Evolutionary conservation across 139 green algal genomes (phyloP).

Genomic region (Monoraphidium neglectum): DNA sequence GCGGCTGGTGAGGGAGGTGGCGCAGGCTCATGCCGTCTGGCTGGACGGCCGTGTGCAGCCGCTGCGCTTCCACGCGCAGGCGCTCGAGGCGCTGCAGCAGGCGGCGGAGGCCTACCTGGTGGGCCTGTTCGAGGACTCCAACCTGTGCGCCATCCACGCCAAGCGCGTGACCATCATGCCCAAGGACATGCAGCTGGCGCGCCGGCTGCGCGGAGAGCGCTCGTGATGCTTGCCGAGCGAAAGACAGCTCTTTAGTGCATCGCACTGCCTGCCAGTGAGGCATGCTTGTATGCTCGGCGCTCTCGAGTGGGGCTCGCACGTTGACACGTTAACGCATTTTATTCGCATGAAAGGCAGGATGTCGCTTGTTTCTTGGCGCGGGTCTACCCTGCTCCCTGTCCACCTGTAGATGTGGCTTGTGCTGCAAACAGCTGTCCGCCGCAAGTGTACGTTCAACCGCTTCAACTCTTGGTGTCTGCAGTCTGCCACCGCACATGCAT

Average conservation of each 20-base stretch:
- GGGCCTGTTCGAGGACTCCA: constrained; percentile 96
- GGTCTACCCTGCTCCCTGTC: no score
- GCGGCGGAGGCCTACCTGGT: constrained; percentile 99
- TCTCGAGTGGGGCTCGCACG: neutral
- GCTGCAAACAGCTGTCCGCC: no score
- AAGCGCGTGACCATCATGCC: constrained; percentile 98
- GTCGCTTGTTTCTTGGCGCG: no score
- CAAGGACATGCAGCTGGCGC: constrained; percentile 72
- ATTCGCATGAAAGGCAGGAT: no score
- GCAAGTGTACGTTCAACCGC: no score
- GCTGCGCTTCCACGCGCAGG: no score
- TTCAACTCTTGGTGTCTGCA: no score
- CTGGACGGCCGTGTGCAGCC: no score
- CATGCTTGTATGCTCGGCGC: neutral
- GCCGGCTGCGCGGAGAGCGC: constrained; percentile 54
- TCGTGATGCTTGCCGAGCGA: no score
- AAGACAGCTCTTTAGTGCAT: neutral
- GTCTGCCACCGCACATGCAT: no score
- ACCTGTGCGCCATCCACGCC: constrained; percentile 88
- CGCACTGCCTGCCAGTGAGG: constrained; percentile 1
- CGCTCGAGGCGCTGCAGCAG: constrained; percentile 92
- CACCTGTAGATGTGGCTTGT: no score
- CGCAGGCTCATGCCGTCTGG: no score
- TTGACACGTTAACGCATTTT: neutral
- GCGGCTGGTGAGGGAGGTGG: constrained; percentile 96